Evolutionary conservation across 2,329 filamentous ascomycete genomes (phyloP).

Genomic region (Zymoseptoria crescenta): DNA sequence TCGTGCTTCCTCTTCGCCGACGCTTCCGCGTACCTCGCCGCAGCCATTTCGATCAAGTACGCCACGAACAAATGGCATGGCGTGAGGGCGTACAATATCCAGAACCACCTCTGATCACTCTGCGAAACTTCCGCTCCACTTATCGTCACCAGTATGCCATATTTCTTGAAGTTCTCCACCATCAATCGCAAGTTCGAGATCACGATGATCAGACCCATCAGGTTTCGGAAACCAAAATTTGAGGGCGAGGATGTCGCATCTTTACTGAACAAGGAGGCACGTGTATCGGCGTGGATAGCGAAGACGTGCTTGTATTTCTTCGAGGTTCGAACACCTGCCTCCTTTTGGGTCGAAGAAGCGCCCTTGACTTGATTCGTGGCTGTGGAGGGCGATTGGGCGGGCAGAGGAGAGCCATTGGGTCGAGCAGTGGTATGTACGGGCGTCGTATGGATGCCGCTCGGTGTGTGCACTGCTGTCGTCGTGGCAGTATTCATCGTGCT

Average conservation of each 20-base stretch:
- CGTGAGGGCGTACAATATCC: slow-evolving; percentile 72
- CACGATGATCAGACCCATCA: slow-evolving; percentile 90
- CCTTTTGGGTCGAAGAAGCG: background rate
- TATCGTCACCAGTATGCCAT: slow-evolving; percentile 89
- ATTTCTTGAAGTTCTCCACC: slow-evolving; percentile 97
- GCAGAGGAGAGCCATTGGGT: slow-evolving; percentile 1
- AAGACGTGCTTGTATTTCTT: slow-evolving; percentile 87
- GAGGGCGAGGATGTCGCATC: slow-evolving; percentile 69
- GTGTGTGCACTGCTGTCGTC: slow-evolving; percentile 2
- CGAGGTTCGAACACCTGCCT: slow-evolving; percentile 11
- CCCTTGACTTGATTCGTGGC: background rate
- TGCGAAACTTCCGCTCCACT: slow-evolving; percentile 40
- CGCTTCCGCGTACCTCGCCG: slow-evolving; percentile 68
- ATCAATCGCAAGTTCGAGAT: slow-evolving; percentile 89
- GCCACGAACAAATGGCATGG: slow-evolving; percentile 86
- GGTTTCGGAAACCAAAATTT: slow-evolving; percentile 88
- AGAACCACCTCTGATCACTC: slow-evolving; percentile 23
- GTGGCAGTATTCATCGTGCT: slow-evolving; percentile 1
- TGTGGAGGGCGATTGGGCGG: background rate
- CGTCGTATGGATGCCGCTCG: background rate
- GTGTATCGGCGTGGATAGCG: slow-evolving; percentile 66
- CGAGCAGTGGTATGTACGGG: background rate
- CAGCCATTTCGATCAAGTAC: slow-evolving; percentile 78
- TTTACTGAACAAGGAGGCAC: slow-evolving; percentile 76
- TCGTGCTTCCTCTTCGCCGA: slow-evolving; percentile 48